A percentile compares a stretch with the other conserved stretches of the same genome.
These are phyloP conservation scores for Diplodia corticola DNA, from an alignment of 2,329 filamentous ascomycete genomes.

Conservation along the genomic window DNA sequence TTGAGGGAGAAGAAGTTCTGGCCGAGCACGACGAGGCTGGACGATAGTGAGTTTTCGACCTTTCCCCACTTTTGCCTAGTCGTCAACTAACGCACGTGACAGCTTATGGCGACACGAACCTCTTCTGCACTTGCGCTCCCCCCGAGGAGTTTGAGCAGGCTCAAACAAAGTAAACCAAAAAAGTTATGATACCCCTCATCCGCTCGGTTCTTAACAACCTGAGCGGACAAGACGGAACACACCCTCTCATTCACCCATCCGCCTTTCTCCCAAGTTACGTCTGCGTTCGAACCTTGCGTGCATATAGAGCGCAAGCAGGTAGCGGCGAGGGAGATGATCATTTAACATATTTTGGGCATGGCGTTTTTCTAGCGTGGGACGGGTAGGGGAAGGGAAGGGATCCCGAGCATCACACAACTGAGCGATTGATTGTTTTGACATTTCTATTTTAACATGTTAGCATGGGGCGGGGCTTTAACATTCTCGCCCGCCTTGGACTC, in stretches of 20 bases:
- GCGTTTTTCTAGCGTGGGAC: conserved; percentile 6
- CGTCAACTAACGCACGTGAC: conserved; percentile 4
- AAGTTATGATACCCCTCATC: conserved; percentile 11
- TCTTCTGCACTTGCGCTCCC: conserved; percentile 92
- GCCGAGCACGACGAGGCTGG: conserved; percentile 81
- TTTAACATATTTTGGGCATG: conserved; percentile 11
- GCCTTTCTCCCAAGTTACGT: not conserved
- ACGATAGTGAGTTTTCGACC: conserved; percentile 72
- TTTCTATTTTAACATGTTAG: conserved; percentile 7
- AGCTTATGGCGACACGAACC: conserved; percentile 88
- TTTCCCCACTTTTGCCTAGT: conserved; percentile 31
- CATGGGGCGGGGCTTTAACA: conserved; percentile 8
- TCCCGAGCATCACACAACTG: not conserved
- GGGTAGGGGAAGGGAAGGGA: not conserved
- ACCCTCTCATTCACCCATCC: not conserved
- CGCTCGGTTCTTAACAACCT: conserved; percentile 12
- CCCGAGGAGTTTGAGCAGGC: conserved; percentile 55
- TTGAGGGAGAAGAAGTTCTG: conserved; percentile 97
- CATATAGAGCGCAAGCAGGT: conserved; percentile 9
- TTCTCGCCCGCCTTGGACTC: not conserved
- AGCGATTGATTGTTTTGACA: not conserved
- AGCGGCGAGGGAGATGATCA: not conserved
- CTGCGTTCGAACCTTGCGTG: not conserved
- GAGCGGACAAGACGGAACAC: not conserved
- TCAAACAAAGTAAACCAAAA: not conserved